Base-by-base conservation (phyloP, 2,329 filamentous ascomycete species). In the Periconia digitata region DNA sequence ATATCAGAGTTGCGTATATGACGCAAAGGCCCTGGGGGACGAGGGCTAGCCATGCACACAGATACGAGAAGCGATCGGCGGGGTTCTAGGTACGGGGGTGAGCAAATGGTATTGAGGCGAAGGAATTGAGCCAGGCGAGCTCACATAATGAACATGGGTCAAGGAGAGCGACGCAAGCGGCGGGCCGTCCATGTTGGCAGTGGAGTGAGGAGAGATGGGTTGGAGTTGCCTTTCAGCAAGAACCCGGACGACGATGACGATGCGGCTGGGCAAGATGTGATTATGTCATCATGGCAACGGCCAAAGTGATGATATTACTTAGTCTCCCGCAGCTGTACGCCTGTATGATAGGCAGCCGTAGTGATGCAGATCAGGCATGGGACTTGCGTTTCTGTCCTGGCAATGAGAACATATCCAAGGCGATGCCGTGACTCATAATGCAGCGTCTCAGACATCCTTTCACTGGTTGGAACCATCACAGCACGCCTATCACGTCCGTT, bases 101-200 rank as follows among this genome's bases (percentile, higher is more conserved):
- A 64, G 59, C 48, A 32, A 10, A 15, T 13, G 27, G n/a, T 32
- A 3, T 10, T 5, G 27, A 10, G 27, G n/a, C 3, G 27, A 5
- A 13, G 12, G 10, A 32, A 3, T 13, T 32, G 27, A 10, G n/a
- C 27, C 10, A 32, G 27, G n/a, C 27, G 12, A 15, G 27, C 84
- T 66, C 76, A 95, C 92, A 80, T 97, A 97, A 77, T 94, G 90
- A 60, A 97, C 92, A 76, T 97, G 92, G 10, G 94, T 97, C 59
- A 99, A 76, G 43, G 92, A 96, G 52, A 99, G 82, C 20, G 92
- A 97, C 43, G 92, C 90, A 48, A 97, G 78, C 35, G 89, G 85
- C 20, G 76, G 70, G 21, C 72, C 69, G 38, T 79, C 74, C 75
- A 79, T 79, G 32, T 20, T 62, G n/a, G 8, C n/a, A 15, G 12